Evolutionary conservation across 331 rosid species (phyloP), one percentile per base, ranked within the genome.

Genomic region (Spiraea crenata): DNA sequence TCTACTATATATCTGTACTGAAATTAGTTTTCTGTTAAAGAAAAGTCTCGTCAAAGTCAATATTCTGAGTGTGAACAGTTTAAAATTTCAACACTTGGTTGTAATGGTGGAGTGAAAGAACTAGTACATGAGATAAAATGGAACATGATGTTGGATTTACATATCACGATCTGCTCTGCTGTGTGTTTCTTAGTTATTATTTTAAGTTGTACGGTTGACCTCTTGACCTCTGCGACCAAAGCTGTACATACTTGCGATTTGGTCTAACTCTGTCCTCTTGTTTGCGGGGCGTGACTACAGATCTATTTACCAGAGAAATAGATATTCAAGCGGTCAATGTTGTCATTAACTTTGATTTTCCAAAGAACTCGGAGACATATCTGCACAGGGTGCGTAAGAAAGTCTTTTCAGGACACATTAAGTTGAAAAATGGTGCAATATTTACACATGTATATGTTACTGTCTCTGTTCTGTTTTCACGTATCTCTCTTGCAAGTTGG

Each of bases 301-400:
- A 95, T 86, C 91, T 95, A 46, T 95, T 95, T 80, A 91, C 99
- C 38, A 86, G 99, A 80, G 99, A 98, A 69, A 95, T 95, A 85
- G 98, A 95, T 81, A 95, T 95, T 67, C 99, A 95, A 84, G 99
- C 99, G 0, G 99, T 95, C 67, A 95, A 95, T 72, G 99, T 95
- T 67, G 99, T 95, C 57, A 91, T 95, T 73, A 95, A 95, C 84
- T 95, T 95, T 34, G 99, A 95, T 82, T 95, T 95, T 79, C 99
- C 99, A 54, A 95, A 91, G 89, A 95, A 92, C 71, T 75, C 99
- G 2, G 98, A 95, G 79, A 95, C 99, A 13, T 95, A 95, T 82
- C 87, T 95, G 65, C 99, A 91, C 85, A 89, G 99, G 98, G 99
- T 93, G 83, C 67, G 86, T 58, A 62, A 57, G 55, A 73, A 74